Percentiles rank a stretch among this genome's conserved stretches.
These are phyloP conservation scores for Trichosanthes truncata DNA, from an alignment of 306 rosid species.

Conservation along the genomic window DNA sequence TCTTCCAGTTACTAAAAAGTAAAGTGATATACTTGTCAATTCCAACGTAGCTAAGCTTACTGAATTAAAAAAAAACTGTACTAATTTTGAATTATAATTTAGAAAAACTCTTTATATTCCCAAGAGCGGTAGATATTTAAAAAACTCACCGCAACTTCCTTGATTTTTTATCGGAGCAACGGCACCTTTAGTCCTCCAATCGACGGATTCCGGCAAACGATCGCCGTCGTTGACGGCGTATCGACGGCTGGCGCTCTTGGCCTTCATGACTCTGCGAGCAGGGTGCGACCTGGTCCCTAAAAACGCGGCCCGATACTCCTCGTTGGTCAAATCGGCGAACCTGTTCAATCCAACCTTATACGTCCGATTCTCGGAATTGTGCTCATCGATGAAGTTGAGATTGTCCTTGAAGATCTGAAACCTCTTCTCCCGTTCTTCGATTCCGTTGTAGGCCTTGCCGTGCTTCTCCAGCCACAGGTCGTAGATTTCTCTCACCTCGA, in stretches of 20 bases:
- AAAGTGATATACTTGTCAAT: too few species aligned
- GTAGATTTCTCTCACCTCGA: slow-evolving; percentile 45
- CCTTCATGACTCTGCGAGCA: slow-evolving; percentile 43
- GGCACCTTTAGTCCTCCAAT: slow-evolving; percentile 76
- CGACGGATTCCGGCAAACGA: slow-evolving; percentile 47
- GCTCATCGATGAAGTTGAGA: slow-evolving; percentile 52
- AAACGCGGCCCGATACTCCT: slow-evolving; percentile 53
- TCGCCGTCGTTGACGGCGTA: slow-evolving; percentile 34
- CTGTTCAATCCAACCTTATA: slow-evolving; percentile 65
- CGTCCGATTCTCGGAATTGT: slow-evolving; percentile 42
- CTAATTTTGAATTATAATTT: neutral
- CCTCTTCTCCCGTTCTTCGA: slow-evolving; percentile 58
- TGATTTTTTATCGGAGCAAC: slow-evolving; percentile 70
- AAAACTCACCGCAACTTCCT: slow-evolving; percentile 62
- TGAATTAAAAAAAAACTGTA: too few species aligned
- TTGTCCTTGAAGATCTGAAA: slow-evolving; percentile 67
- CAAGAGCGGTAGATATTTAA: neutral
- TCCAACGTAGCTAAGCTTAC: too few species aligned
- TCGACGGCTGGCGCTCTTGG: slow-evolving; percentile 41
- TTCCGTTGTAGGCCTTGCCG: slow-evolving; percentile 48
- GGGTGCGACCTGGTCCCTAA: slow-evolving; percentile 43
- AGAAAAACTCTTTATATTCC: neutral
- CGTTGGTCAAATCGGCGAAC: slow-evolving; percentile 71
- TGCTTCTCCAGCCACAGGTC: slow-evolving; percentile 55
- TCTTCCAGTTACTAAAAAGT: too few species aligned